Conservation (phyloP, 1,284 basidiomycete genomes). For the Lentinula novae-zelandiae region DNA sequence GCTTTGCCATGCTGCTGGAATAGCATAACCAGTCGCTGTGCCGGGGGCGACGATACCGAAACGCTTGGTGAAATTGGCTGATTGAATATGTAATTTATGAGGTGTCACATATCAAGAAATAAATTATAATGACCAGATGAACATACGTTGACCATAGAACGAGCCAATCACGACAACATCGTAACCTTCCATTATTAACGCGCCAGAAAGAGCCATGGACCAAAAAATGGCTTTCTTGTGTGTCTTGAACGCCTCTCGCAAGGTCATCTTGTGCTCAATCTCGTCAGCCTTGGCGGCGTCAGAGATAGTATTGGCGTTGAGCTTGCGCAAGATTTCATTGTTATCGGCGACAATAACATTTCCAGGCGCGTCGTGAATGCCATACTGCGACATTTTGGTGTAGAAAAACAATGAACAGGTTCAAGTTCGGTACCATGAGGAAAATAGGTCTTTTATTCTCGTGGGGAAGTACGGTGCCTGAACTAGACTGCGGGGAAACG, state of each 20-base stretch:
- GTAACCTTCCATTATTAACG: conserved; percentile 23
- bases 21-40: conserved; percentile 27
- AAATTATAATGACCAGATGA: neutral
- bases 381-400: conserved; percentile 1
- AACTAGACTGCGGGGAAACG: neutral
- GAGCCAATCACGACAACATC: conserved; percentile 21
- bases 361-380: neutral
- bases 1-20: conserved; percentile 26
- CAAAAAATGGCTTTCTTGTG: conserved; percentile 40
- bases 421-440: neutral
- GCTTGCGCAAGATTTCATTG: conserved; percentile 3
- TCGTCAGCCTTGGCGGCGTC: conserved; percentile 32
- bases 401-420: neutral
- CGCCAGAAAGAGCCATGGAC: conserved; percentile 20
- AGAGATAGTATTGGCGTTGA: neutral
- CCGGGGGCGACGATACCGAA: conserved; percentile 17
- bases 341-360: conserved; percentile 3
- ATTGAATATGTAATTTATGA: conserved; percentile 3
- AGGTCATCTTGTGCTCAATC: conserved; percentile 31
- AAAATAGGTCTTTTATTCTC: neutral
- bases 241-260: conserved; percentile 30
- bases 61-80: conserved; percentile 19
- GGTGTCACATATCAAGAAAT: neutral
- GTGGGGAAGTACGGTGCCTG: neutral
- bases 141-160: conserved; percentile 2